phyloP scores from a whole-genome alignment of 345 rosid genomes.

The Hevea brasiliensis region DNA sequence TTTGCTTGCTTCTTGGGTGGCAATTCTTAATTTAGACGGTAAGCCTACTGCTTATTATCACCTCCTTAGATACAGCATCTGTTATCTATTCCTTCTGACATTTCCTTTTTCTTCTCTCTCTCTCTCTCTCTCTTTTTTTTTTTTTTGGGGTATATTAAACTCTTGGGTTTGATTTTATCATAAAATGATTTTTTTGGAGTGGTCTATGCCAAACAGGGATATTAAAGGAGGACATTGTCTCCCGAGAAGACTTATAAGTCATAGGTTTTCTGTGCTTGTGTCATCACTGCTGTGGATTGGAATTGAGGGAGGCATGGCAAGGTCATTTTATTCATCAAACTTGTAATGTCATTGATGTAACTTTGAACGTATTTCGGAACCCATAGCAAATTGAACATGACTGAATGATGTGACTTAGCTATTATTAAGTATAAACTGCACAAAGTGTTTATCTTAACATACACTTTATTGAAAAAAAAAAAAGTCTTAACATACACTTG shows the following conservation, averaged over 20 bases:
- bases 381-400: neutral
- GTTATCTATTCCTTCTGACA: neutral
- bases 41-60: constrained; percentile 6
- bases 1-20: constrained; percentile 12
- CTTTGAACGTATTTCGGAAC: neutral
- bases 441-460: neutral
- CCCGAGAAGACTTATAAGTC: constrained; percentile 1
- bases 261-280: neutral
- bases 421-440: neutral
- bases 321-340: neutral
- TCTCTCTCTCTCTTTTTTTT: too few species aligned
- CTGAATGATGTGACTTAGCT: neutral
- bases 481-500: too few species aligned
- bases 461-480: too few species aligned
- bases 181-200: neutral
- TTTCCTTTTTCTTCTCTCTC: too few species aligned
- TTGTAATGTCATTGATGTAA: neutral
- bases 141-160: neutral
- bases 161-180: neutral
- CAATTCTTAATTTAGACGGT: neutral
- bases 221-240: constrained; percentile 1
- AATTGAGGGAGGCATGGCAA: neutral
- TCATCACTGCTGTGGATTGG: constrained; percentile 5
- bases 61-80: neutral
- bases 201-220: neutral